Base-by-base conservation (phyloP, 148 eudicot species). In the Chenopodium suecicum region DNA sequence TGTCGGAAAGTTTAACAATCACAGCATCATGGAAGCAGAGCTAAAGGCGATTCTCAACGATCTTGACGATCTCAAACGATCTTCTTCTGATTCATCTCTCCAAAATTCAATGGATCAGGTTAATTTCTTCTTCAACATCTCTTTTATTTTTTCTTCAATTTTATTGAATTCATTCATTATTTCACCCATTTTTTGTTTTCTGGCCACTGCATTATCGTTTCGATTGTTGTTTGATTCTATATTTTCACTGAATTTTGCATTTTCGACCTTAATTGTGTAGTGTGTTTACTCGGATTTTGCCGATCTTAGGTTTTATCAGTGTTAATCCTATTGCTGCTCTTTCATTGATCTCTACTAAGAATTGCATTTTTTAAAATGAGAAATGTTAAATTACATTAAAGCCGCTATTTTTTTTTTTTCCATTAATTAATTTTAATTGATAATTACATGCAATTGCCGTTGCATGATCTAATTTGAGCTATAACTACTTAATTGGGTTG, bases 61-160 rank as follows among this genome's bases (percentile, higher is more conserved):
- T 87, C 90, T 94, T 29, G 80, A 91, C 25, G 34, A 81, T 74
- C 90, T 94, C 69, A 85, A 89, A 65, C 87, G 72, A 62, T 90
- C 93, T 50, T 78, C 85, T 19, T 75, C 80, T 79, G 93, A 93
- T 90, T 83, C 89, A 29, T 86, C 89, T 82, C 89, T 75, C 62
- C 90, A 83, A 17, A 37, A 80, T 89, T 87, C 89, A 8, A 82
- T 94, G 75, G 84, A 88, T 44, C 84, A 85, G 92, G 98, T 90
- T 78, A 0, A 2, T 58, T 32, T 27, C 56, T 46, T 62, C 20
- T 68, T 70, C 66, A 20, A 3, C 2, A 31, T 3, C 3, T n/a
- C 12, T 64, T 50, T 19, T 67, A 1, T 11, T 29, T 22, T 3
- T 23, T n/a, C 9, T 1, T 14, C 37, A 1, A 19, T 73, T 47